These are phyloP conservation scores for Aspergillus ellipticus DNA, from an alignment of 495 filamentous ascomycete species.

Conservation along the genomic window DNA sequence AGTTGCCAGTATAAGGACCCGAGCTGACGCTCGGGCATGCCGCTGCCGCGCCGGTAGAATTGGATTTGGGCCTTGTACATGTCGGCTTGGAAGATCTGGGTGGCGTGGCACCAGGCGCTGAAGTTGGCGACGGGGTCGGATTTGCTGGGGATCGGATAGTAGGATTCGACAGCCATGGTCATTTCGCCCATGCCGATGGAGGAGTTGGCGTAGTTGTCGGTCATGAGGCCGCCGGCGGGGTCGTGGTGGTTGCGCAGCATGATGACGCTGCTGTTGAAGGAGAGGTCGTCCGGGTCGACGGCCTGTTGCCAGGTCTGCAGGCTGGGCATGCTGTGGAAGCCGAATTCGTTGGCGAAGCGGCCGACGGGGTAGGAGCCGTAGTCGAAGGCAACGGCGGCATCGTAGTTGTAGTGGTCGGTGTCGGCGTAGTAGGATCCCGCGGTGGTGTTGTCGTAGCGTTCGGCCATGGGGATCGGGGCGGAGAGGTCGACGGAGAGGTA, in stretches of 20 bases:
- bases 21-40: constrained; percentile 56
- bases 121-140: constrained; percentile 58
- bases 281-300: constrained; percentile 45
- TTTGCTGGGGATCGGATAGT: constrained; percentile 61
- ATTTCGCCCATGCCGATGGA: constrained; percentile 57
- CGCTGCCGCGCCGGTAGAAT: constrained; percentile 62
- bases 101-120: constrained; percentile 64
- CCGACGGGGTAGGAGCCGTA: constrained; percentile 53
- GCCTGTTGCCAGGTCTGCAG: constrained; percentile 59
- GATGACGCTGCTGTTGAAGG: constrained; percentile 59
- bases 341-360: constrained; percentile 66
- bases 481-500: constrained; percentile 57
- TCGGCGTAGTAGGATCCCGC: constrained; percentile 59
- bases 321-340: constrained; percentile 65
- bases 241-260: constrained; percentile 65
- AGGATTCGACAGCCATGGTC: constrained; percentile 56
- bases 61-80: constrained; percentile 61
- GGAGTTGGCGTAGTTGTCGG: constrained; percentile 34
- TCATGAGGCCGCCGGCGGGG: constrained; percentile 45
- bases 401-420: constrained; percentile 69
- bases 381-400: constrained; percentile 54
- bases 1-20: constrained; percentile 68
- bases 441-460: constrained; percentile 58
- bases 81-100: constrained; percentile 67
- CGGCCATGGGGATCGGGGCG: constrained; percentile 52